Percentiles rank a stretch among this genome's conserved stretches.
Evolutionary conservation across 2,329 filamentous ascomycete genomes (phyloP).

Genomic region (Phoma sp.): DNA sequence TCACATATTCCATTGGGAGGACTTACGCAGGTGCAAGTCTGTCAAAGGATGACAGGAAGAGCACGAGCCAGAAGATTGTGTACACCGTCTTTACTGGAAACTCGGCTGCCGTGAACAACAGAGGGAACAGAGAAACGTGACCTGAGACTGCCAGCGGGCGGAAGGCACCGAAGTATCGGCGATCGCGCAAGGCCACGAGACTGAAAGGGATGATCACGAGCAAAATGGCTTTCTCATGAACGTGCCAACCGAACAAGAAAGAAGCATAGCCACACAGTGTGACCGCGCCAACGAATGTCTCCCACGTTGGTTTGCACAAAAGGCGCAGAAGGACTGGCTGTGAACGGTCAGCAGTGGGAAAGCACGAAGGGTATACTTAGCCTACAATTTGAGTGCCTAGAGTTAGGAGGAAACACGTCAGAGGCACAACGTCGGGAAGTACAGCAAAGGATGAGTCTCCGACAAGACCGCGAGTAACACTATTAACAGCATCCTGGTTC

Average conservation of each 20-base stretch:
- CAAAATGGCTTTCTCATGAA: slow-evolving; percentile 96
- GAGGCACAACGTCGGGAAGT: slow-evolving; percentile 82
- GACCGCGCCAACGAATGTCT: slow-evolving; percentile 85
- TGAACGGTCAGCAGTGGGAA: slow-evolving; percentile 12
- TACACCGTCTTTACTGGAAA: slow-evolving; percentile 95
- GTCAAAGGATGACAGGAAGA: slow-evolving; percentile 87
- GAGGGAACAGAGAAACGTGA: slow-evolving; percentile 91
- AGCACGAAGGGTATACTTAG: slow-evolving; percentile 11
- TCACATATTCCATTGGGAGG: neutral
- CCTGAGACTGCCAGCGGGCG: slow-evolving; percentile 89
- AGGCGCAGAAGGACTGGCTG: slow-evolving; percentile 72
- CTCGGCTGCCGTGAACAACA: slow-evolving; percentile 89
- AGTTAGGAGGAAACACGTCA: slow-evolving; percentile 81
- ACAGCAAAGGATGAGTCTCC: slow-evolving; percentile 95
- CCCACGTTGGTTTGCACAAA: slow-evolving; percentile 81
- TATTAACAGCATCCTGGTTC: slow-evolving; percentile 76
- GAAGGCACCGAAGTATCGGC: slow-evolving; percentile 90
- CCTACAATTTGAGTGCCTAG: slow-evolving; percentile 76
- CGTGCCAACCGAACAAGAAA: slow-evolving; percentile 98
- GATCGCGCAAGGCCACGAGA: slow-evolving; percentile 85
- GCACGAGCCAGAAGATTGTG: slow-evolving; percentile 86
- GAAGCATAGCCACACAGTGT: slow-evolving; percentile 95
- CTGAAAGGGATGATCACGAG: slow-evolving; percentile 95
- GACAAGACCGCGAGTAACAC: slow-evolving; percentile 89
- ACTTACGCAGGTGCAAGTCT: slow-evolving; percentile 77